Evolutionary conservation across 2,329 filamentous ascomycete genomes (phyloP), one percentile per base, ranked within the genome.

Genomic region (Cladosporium phlei): DNA sequence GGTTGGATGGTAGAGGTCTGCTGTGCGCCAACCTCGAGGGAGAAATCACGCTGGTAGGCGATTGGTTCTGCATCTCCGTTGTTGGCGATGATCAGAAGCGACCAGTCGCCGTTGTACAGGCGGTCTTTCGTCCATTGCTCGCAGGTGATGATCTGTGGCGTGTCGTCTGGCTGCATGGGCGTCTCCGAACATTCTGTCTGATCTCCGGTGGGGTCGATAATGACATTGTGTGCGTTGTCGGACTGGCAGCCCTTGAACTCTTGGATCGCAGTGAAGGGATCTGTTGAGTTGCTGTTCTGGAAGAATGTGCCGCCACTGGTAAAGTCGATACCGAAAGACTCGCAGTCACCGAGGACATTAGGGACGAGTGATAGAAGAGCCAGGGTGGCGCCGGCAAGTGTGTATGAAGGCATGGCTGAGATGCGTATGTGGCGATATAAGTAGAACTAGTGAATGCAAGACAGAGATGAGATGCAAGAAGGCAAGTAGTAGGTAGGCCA

Each of bases 31-130:
- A 69, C 68, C 16, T 52, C 58, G 3, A 71, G 56, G 9, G 32
- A 62, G 54, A 59, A 65, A 59, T 70, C 67, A 57, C 71, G 63
- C 53, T 73, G 59, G 61, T 67, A 72, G 14, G 66, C 70, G 39
- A 73, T 71, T 1, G 71, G 69, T 17, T 66, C 61, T 7, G 35
- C 25, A 32, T 66, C 59, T 28, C 63, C 69, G 52, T 73, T 69
- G 27, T 72, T 72, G 25, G 69, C 54, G 5, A 74, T 59, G 46
- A 69, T 58, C 11, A 73, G 51, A 8, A 74, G 58, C 3, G 69
- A 66, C 66, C 68, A 73, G 25, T 67, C 64, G 5, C 71, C 71
- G 33, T 65, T 64, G n/a, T 52, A 58, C 58, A 74, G 68, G 43
- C 71, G 58, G 37, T 61, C 63, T 55, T 73, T 73, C 2, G 49